phyloP scores from a whole-genome alignment of 371 early-diverging fungal genomes.

The Mortierella sp. region DNA sequence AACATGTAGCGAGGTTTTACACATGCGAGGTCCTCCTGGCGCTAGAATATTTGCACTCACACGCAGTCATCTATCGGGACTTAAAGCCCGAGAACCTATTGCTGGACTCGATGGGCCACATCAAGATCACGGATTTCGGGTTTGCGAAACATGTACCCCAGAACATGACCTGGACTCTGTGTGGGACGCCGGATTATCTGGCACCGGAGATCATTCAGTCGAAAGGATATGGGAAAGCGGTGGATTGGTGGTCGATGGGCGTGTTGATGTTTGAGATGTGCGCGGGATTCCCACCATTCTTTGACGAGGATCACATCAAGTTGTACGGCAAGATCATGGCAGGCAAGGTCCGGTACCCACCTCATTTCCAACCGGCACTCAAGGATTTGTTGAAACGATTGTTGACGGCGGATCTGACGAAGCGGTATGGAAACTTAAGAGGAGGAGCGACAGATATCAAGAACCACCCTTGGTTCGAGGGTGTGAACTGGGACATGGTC shows the following conservation, averaged over 20 bases:
- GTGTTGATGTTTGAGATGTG: conserved; percentile 97
- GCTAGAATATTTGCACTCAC: conserved; percentile 83
- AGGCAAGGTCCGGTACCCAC: conserved; percentile 88
- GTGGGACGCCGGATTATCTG: conserved; percentile 98
- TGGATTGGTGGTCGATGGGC: conserved; percentile 99
- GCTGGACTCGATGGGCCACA: conserved; percentile 92
- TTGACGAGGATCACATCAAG: conserved; percentile 90
- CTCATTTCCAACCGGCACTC: conserved; percentile 88
- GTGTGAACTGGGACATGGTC: conserved; percentile 83
- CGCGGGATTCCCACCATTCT: conserved; percentile 96
- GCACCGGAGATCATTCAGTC: conserved; percentile 98
- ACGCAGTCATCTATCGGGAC: conserved; percentile 95
- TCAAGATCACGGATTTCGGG: conserved; percentile 99
- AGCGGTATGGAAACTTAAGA: conserved; percentile 92
- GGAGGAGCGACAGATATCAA: conserved; percentile 79
- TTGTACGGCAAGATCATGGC: conserved; percentile 95
- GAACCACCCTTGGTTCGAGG: conserved; percentile 87
- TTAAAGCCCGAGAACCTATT: conserved; percentile 95
- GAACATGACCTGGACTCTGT: conserved; percentile 83
- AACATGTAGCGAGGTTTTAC: conserved; percentile 88
- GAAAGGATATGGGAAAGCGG: conserved; percentile 95
- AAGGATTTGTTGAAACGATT: conserved; percentile 93
- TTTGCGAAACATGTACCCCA: conserved; percentile 87
- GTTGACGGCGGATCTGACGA: conserved; percentile 88
- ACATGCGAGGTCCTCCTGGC: conserved; percentile 78